Conservation (phyloP, 352 stramenopile species). For the Phytophthora lateralis region DNA sequence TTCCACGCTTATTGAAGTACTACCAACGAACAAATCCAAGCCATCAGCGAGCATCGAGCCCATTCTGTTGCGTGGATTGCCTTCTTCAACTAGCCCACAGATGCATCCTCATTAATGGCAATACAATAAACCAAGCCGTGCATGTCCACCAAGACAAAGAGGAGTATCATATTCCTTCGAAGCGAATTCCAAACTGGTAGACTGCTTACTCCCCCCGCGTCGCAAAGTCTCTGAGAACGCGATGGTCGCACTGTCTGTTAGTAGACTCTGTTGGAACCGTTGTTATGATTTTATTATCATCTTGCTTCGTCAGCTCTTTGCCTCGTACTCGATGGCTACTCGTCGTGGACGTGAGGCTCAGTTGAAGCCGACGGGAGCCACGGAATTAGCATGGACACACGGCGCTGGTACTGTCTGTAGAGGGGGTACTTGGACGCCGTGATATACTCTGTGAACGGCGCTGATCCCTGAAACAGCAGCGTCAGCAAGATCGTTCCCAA, state of each 20-base stretch:
- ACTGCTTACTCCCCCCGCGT: too few species aligned
- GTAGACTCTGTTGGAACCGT: background rate
- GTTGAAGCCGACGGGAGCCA: conserved; percentile 15
- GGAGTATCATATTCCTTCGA: too few species aligned
- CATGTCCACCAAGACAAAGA: too few species aligned
- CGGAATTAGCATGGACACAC: conserved; percentile 67
- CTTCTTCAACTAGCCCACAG: too few species aligned
- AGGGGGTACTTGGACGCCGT: conserved; percentile 88
- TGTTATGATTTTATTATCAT: background rate
- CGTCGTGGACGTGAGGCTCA: background rate
- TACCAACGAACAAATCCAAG: too few species aligned
- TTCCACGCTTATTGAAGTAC: too few species aligned
- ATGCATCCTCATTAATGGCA: too few species aligned
- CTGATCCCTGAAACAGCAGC: conserved; percentile 91
- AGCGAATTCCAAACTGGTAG: too few species aligned
- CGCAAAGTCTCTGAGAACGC: background rate
- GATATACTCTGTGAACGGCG: conserved; percentile 91
- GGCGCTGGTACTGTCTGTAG: conserved; percentile 88
- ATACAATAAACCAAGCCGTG: too few species aligned
- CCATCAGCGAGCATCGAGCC: too few species aligned
- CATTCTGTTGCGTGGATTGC: too few species aligned
- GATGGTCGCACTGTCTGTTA: background rate
- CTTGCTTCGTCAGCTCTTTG: background rate
- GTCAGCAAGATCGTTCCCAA: conserved; percentile 83
- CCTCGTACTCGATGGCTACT: conserved; percentile 7